phyloP scores from a whole-genome alignment of 495 filamentous ascomycete species.

The Penicillium pulvis region DNA sequence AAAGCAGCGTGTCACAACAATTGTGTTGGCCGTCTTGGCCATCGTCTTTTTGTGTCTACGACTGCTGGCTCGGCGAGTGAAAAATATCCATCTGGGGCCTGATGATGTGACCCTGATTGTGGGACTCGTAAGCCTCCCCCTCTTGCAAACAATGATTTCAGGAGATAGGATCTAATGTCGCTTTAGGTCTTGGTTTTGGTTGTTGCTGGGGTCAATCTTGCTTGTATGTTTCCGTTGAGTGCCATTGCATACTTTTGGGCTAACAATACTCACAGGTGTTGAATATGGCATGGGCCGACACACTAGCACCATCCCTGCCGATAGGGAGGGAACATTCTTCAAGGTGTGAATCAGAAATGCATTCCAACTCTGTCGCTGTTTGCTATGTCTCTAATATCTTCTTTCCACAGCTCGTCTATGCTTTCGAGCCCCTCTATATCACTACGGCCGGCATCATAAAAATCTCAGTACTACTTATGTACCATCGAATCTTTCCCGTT shows the following conservation, averaged over 20 bases:
- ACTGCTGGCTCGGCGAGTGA: slow-evolving; percentile 1
- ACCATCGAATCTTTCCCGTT: slow-evolving; percentile 45
- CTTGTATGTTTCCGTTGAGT: not conserved
- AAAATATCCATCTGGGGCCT: not conserved
- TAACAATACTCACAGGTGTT: not conserved
- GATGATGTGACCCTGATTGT: slow-evolving; percentile 4
- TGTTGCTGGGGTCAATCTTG: slow-evolving; percentile 2
- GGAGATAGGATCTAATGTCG: not conserved
- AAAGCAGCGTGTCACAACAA: slow-evolving; percentile 5
- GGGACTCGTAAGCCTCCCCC: not conserved
- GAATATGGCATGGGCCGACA: slow-evolving; percentile 8
- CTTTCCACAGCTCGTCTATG: slow-evolving; percentile 1
- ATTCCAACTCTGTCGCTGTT: not conserved
- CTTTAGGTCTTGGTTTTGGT: not conserved
- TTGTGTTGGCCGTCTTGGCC: not conserved
- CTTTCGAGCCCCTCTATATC: slow-evolving; percentile 3
- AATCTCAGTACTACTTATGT: slow-evolving; percentile 44
- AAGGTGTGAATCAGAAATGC: not conserved
- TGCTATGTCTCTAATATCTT: not conserved
- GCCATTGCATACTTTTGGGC: not conserved
- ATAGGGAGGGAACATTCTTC: not conserved
- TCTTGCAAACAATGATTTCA: too few relatives aligned
- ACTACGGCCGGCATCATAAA: slow-evolving; percentile 18
- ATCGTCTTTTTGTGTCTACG: slow-evolving; percentile 1
- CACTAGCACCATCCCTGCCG: not conserved